Evolutionary conservation across 1,284 basidiomycete genomes (phyloP), one percentile per base, ranked within the genome.

Genomic region (Sporisorium exsertum): DNA sequence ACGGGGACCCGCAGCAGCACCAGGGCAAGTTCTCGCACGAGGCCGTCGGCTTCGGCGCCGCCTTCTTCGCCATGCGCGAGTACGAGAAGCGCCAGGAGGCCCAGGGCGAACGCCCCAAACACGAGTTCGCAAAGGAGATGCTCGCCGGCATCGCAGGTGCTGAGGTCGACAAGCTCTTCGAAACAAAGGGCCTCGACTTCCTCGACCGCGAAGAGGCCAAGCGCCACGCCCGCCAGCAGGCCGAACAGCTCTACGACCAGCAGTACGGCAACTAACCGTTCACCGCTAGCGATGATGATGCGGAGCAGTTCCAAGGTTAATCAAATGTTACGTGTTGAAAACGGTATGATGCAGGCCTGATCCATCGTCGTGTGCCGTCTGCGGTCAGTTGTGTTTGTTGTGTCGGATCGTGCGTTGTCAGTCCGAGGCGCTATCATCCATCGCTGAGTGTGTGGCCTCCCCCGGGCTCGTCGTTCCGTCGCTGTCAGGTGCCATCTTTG

Each of bases 21-120:
- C 43, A 81, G 68, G 57, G 55, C 77, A 82, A 82, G 72, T 79
- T 71, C 58, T 89, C 90, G 22, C 91, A 92, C 84, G 90, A 92
- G 85, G 87, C 91, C 78, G 89, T 92, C 79, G 90, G 89, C 58
- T 90, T 86, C 64, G 77, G 76, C 40, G 77, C 75, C 46, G 61
- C 55, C 35, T 67, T 77, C 35, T 66, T 89, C 87, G 90, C 89
- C 51, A 88, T 89, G 22, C 89, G 89, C 76, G 88, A 88, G 10
- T 90, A 90, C 84, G 89, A 90, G 80, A 80, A 89, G 3, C 89
- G 90, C 79, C 72, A 80, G 61, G 87, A 78, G 18, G 56, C 40
- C 54, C 88, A 90, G 54, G 89, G 89, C 29, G 71, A 88, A 68
- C 88, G 88, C 29, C 58, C 57, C 53, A 72, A 68, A 58, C 78